A percentile compares a stretch with the other conserved stretches of the same genome.
Conservation (phyloP, 2,329 filamentous ascomycete genomes). For the Zasmidium angulare region DNA sequence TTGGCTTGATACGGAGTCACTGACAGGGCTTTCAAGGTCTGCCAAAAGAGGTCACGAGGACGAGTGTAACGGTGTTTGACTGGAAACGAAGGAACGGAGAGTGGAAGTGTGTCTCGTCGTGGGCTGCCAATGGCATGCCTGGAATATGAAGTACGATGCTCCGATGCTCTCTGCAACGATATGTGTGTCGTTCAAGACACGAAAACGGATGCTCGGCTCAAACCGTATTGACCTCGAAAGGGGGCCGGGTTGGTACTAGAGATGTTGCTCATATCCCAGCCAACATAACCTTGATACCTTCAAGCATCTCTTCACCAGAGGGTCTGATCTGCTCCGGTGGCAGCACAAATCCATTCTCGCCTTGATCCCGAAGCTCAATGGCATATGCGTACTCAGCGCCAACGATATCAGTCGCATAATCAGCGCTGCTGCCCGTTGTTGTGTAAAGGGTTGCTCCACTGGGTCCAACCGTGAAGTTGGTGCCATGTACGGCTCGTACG, state of each 20-base stretch:
- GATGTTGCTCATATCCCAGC: background rate
- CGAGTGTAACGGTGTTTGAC: background rate
- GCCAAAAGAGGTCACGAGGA: background rate
- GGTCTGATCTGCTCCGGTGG: conserved; percentile 51
- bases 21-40: too few relatives aligned
- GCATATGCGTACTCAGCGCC: conserved; percentile 49
- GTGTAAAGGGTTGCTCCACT: conserved; percentile 56
- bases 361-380: conserved; percentile 52
- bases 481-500: conserved; percentile 56
- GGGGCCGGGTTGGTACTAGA: too few relatives aligned
- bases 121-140: background rate
- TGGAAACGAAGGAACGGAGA: background rate
- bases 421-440: conserved; percentile 48
- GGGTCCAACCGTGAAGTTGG: conserved; percentile 42
- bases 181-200: too few relatives aligned
- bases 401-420: conserved; percentile 46
- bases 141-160: background rate
- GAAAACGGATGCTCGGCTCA: too few relatives aligned
- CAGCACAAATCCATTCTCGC: conserved; percentile 50
- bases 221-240: too few relatives aligned
- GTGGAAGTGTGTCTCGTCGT: background rate
- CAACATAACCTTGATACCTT: conserved; percentile 32
- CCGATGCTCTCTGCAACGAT: background rate
- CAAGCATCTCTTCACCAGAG: conserved; percentile 49
- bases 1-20: too few relatives aligned